Evolutionary conservation across 139 green algal genomes (phyloP), one percentile per base, ranked within the genome.

Genomic region (Volvox reticuliferus): DNA sequence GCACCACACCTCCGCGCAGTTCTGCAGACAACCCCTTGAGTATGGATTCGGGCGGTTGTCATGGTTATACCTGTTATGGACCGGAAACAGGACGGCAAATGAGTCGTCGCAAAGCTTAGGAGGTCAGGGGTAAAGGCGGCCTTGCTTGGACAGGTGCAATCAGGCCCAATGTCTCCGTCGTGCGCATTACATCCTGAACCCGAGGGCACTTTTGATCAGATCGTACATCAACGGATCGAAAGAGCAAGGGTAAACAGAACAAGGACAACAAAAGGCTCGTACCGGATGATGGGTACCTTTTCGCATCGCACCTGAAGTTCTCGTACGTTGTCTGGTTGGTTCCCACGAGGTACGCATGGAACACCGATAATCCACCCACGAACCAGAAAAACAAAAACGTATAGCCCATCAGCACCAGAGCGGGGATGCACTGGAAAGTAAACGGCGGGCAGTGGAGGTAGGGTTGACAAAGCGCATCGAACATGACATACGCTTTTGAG

Each of bases 251-350:
- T 21, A 21, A 21, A 24, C 3, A n/a, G 35, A 1, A 6, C 12
- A 18, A 35, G 44, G n/a, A 12, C 9, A 30, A 30, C 17, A 77
- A 22, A 20, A 62, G 32, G 2, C 44, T 9, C 44, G 5, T 55
- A 55, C 44, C 44, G 9, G 44, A 55, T 55, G 44, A 55, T 55
- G 44, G 5, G 9, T 55, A n/a, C n/a, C n/a, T 55, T 55, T 55
- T 55, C 9, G 44, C 32, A 30, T 24, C 78, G 37, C 96, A 97
- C 87, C 98, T 95, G 91, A 99, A 99, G 93, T 99, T 99, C 94
- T 99, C 98, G 87, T 99, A 99, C 0, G 98, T 99, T 0, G 98
- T 99, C 94, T 98, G 97, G 92, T 99, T 99, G 30, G 89, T 97
- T 32, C 83, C 94, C 61, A 98, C 95, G 50, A 99, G 96, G 93